Evolutionary conservation across 2,329 filamentous ascomycete genomes (phyloP), one percentile per base, ranked within the genome.

Genomic region (Tetracladium maxilliforme): DNA sequence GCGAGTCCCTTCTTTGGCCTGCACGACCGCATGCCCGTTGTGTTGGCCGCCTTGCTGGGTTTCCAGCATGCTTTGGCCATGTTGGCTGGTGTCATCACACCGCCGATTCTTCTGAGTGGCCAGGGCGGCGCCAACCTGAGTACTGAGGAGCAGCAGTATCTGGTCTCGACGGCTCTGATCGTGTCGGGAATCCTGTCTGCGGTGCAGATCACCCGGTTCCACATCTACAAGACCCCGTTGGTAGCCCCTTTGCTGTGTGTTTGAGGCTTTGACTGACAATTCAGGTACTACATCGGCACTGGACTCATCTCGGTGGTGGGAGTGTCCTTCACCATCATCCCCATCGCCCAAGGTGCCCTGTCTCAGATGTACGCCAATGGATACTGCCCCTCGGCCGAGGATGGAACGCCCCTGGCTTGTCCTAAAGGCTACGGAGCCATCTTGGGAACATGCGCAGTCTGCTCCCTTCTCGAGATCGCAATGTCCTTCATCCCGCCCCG

Each of bases 1-100:
- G n/a, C n/a, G n/a, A n/a, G 76, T 16, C 81, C 81, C 1, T 90
- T 92, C 49, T 90, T 87, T 41, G 81, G 80, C n/a, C 68, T 87
- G 19, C 66, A 87, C 38, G 78, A 86, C 47, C 56, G 54, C 28
- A 80, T 90, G 64, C 81, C 81, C 4, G 66, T 87, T 7, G 42
- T 86, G 6, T 55, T 90, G 11, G 77, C 74, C 7, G 44, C 86
- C 4, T 55, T 90, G 2, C 64, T 90, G 3, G 81, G 81, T 11
- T 68, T 90, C 26, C 81, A 90, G 40, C 81, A 90, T 45, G 63
- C 80, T 2, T 55, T 90, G 21, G 70, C 78, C 29, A 86, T 90
- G 79, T 48, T 79, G 31, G 73, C 71, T 8, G 70, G 70, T 18
- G 63, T 86, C 37, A 84, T 90, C 31, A 78, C 79, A 3, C 81